Evolutionary conservation across 2,329 filamentous ascomycete species (phyloP), one percentile per base, ranked within the genome.

Genomic region (Aspergillus sp.): DNA sequence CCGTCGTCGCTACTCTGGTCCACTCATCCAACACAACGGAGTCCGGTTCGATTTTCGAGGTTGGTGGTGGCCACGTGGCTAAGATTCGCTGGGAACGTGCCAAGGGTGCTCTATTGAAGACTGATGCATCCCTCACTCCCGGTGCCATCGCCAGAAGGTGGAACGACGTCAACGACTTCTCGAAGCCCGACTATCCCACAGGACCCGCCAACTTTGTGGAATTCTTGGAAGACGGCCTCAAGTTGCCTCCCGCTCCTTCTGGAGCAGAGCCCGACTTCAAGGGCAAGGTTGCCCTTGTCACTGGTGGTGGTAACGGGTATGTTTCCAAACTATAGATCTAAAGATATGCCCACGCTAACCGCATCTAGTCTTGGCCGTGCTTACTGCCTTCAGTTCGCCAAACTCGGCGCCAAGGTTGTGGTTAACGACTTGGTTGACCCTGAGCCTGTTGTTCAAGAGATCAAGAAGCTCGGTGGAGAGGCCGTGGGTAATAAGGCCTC

Each of bases 341-440:
- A 21, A 51, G 27, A 50, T 21, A 11, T 35, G 4, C 43, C 21
- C 49, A 39, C 47, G 31, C 57, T 68, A 58, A 72, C 74, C 6
- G 55, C 40, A 15, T 43, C 15, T 61, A 85, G 91, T 75, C 93
- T 99, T 61, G 95, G 95, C 61, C 91, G 95, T 55, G 87, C 90
- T 53, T 99, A 99, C 79, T 88, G 86, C 69, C 82, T 98, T 68
- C 89, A 91, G 45, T 96, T 96, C 70, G 90, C 90, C 66, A 93
- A 91, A 78, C 82, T 87, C 59, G 91, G 91, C 59, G 91, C 91
- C 39, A 87, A 89, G 52, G 82, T 99, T 24, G 93, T 98, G 35
- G 91, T 99, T 67, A 99, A 99, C 78, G 95, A 99, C 73, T 83
- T 99, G n/a, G 85, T 88, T 50, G 89, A 98, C 80, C 95, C 95